These are phyloP conservation scores for Xylariomycetidae sp. DNA, from an alignment of 2,329 filamentous ascomycete genomes.

Conservation along the genomic window DNA sequence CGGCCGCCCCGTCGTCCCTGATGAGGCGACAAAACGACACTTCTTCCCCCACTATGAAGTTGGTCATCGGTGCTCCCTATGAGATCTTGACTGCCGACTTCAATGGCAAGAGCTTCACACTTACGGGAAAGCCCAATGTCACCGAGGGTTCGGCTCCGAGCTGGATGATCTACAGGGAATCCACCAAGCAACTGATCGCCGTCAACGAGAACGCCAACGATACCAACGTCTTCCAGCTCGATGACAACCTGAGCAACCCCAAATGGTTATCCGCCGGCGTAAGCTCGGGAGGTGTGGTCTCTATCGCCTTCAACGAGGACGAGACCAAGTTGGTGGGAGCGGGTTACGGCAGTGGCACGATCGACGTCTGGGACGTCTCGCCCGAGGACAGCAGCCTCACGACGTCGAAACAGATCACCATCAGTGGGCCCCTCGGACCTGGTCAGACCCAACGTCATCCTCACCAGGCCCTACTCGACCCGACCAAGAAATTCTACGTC, in stretches of 20 bases:
- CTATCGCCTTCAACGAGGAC: conserved; percentile 41
- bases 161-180: conserved; percentile 39
- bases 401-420: conserved; percentile 33
- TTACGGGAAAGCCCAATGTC: conserved; percentile 31
- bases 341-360: conserved; percentile 34
- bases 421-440: conserved; percentile 28
- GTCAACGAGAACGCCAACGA: conserved; percentile 41
- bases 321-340: conserved; percentile 41
- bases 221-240: conserved; percentile 36
- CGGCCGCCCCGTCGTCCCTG: conserved; percentile 16
- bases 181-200: conserved; percentile 37
- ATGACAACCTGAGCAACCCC: conserved; percentile 27
- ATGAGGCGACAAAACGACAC: conserved; percentile 7
- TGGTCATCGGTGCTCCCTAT: conserved; percentile 37
- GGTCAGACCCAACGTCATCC: conserved; percentile 31
- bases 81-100: conserved; percentile 38
- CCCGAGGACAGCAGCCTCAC: conserved; percentile 28
- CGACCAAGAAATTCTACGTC: conserved; percentile 44
- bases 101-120: conserved; percentile 33
- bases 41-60: conserved; percentile 16
- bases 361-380: conserved; percentile 43
- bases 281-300: conserved; percentile 41
- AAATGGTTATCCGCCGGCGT: conserved; percentile 22
- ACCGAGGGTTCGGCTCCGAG: conserved; percentile 31
- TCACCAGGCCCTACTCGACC: conserved; percentile 45